Base-by-base conservation (phyloP, 2,329 filamentous ascomycete species). In the Alternaria ethzedia region DNA sequence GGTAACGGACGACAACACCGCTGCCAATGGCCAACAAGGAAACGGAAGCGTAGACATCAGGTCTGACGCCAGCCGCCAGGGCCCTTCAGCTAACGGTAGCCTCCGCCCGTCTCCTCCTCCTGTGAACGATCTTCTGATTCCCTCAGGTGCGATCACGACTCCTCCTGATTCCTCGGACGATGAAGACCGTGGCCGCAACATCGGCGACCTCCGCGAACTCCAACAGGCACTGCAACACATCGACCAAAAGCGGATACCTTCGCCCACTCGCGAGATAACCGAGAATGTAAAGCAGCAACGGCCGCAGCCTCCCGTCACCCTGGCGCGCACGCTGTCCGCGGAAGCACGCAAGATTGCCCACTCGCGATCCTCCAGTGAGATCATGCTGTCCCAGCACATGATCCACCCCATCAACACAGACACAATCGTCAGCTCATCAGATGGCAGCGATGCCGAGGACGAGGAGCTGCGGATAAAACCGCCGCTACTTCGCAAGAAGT, bases 401-500 rank as follows among this genome's bases (percentile, higher is more conserved):
- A 66, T 75, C 59, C 81, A 74, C 70, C 80, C 74, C 64, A 72
- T 84, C 70, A 73, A 84, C 75, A 75, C 83, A 71, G 68, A 85
- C 70, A 80, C 81, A 15, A 74, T 81, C 57, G 76, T 79, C 54
- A 80, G 80, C 58, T 83, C 82, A 46, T 81, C 82, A 11, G 80
- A 81, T 36, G 86, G 86, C 49, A 85, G 84, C 70, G 85, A 88
- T 63, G 75, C 87, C 81, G 69, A 90, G 86, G 78, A 75, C 82
- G 88, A 79, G 82, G 90, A 83, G 59, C 72, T 86, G 64, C 80
- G 76, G 67, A 85, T 83, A 72, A 96, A 96, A 82, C 94, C 94
- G n/a, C 89, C 90, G 57, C 96, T 98, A 89, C 90, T 99, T 11
- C 90, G 96, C 74, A 99, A 99, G 84, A 99, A 99, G 86, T 98